Conservation (phyloP, 345 rosid species). For the Hirschfeldia incana region DNA sequence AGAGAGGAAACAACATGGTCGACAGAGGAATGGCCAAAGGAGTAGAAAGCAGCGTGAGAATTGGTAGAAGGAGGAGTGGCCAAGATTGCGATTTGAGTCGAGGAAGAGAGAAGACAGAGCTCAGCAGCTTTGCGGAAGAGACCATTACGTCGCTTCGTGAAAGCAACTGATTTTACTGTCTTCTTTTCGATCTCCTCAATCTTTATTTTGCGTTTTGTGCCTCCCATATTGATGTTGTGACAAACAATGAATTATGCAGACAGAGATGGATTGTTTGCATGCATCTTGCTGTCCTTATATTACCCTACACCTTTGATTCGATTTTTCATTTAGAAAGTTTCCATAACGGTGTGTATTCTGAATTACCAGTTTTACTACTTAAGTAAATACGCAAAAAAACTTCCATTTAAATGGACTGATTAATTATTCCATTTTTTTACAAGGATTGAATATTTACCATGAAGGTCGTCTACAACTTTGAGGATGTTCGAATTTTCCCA, state of each 20-base stretch:
- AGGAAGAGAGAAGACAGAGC: slow-evolving; percentile 14
- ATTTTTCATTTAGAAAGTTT: neutral
- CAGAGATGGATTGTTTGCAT: neutral
- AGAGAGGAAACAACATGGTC: slow-evolving; percentile 22
- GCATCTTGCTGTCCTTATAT: slow-evolving; percentile 8
- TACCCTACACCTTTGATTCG: neutral
- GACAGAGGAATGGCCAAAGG: slow-evolving; percentile 30
- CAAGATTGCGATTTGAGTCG: slow-evolving; percentile 24
- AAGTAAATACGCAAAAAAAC: neutral
- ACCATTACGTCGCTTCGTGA: slow-evolving; percentile 17
- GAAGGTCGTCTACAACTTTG: no score
- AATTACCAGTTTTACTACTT: slow-evolving; percentile 6
- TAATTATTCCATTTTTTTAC: no score
- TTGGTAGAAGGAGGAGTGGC: slow-evolving; percentile 19
- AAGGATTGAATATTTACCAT: no score
- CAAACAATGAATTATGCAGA: neutral
- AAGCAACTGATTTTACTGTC: neutral
- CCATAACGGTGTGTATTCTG: neutral
- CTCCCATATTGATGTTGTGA: slow-evolving; percentile 21
- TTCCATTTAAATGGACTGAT: neutral
- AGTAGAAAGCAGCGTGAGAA: slow-evolving; percentile 35
- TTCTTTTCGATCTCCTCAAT: slow-evolving; percentile 9
- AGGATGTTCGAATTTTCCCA: no score
- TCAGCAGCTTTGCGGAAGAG: slow-evolving; percentile 31
- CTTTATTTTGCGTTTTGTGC: neutral